phyloP scores from a whole-genome alignment of 768 basidiomycete genomes.

The Boletus rufocinnamomeus region DNA sequence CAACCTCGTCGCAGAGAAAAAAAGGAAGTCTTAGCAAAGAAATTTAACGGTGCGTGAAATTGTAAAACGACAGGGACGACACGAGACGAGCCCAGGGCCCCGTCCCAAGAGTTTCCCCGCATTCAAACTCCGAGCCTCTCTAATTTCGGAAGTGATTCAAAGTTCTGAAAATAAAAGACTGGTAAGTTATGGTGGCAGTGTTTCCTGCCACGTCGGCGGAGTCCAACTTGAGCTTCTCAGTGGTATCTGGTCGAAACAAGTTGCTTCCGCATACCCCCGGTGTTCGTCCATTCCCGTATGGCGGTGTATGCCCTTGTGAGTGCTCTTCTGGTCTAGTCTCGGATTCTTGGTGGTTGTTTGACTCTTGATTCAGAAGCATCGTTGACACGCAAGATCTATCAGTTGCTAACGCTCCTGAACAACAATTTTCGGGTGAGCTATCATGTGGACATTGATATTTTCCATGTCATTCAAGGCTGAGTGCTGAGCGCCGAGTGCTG shows the following conservation, averaged over 20 bases:
- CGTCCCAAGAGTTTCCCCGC: too few species aligned
- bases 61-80: too few species aligned
- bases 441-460: neutral
- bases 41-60: too few species aligned
- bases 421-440: neutral
- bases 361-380: neutral
- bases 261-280: neutral
- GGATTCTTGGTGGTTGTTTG: neutral
- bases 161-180: too few species aligned
- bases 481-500: neutral
- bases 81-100: too few species aligned
- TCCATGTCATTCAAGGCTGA: neutral
- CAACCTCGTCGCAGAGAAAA: too few species aligned
- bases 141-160: too few species aligned
- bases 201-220: neutral
- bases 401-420: neutral
- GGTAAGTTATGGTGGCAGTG: neutral
- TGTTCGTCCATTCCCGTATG: neutral
- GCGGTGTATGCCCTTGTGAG: neutral
- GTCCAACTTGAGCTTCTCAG: neutral
- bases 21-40: too few species aligned
- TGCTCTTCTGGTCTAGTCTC: neutral
- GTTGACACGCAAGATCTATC: neutral
- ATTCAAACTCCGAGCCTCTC: too few species aligned
- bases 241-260: neutral